Evolutionary conservation across 1,284 basidiomycete genomes (phyloP).

Genomic region (Polyporus tsugae): DNA sequence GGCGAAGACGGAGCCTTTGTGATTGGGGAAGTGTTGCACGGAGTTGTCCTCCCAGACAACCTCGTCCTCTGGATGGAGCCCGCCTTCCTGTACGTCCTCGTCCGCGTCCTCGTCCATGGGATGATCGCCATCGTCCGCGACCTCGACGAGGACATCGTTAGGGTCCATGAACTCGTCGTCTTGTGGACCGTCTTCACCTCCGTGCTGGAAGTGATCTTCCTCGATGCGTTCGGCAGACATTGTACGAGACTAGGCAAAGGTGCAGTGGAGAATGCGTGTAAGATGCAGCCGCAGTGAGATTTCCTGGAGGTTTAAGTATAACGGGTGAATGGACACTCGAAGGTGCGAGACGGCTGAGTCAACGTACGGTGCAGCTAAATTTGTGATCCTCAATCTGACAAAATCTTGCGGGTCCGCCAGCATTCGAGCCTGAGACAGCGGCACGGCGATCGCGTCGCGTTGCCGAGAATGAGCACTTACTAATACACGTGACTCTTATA

Average conservation of each 20-base stretch:
- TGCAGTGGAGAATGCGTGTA: neutral
- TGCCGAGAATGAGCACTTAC: neutral
- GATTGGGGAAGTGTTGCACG: conserved; percentile 69
- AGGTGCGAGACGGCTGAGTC: conserved; percentile 27
- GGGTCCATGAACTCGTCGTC: conserved; percentile 64
- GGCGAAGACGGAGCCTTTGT: conserved; percentile 85
- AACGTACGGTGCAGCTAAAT: conserved; percentile 20
- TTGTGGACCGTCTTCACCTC: conserved; percentile 27
- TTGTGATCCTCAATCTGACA: conserved; percentile 23
- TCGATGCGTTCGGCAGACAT: conserved; percentile 41
- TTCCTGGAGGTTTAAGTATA: conserved; percentile 16
- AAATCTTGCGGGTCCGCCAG: conserved; percentile 17
- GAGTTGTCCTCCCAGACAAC: conserved; percentile 67
- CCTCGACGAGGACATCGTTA: conserved; percentile 70
- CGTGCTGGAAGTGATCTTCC: conserved; percentile 50
- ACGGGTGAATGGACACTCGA: conserved; percentile 5
- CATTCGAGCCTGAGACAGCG: conserved; percentile 11
- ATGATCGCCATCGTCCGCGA: conserved; percentile 72
- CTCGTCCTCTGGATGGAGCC: conserved; percentile 44
- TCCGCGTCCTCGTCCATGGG: conserved; percentile 83
- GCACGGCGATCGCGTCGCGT: conserved; percentile 19
- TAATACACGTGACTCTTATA: neutral
- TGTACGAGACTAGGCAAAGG: neutral
- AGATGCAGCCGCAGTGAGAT: neutral
- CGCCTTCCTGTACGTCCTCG: conserved; percentile 60